Base-by-base conservation (phyloP, 495 filamentous ascomycete species). In the Aspergillus egyptiacus region DNA sequence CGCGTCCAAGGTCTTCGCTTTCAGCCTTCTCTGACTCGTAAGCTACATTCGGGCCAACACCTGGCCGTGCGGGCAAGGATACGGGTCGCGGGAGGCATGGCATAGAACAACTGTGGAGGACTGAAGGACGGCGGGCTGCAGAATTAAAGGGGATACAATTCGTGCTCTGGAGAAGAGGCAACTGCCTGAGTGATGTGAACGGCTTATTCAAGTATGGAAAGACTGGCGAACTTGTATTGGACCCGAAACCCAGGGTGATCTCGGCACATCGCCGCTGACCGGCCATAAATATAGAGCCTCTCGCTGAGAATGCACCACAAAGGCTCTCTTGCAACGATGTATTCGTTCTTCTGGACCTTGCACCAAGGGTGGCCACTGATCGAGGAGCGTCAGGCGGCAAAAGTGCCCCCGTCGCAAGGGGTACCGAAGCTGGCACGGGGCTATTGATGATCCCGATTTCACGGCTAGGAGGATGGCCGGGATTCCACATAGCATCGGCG, bases 401-500 rank as follows among this genome's bases (percentile, higher is more conserved):
- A 31, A 47, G 53, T n/a, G 53, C 53, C 5, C 53, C 53, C 1
- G 53, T 36, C 20, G 24, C 45, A 32, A 34, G 19, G 5, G 24
- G 24, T 11, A 6, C 33, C 13, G 28, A 31, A 9, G 10, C 14
- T 13, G n/a, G 1, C 25, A 32, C 23, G 13, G 7, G 10, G 24
- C 22, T 11, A 0, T 5, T 9, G 10, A 10, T 11, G 11, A 27
- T 20, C 25, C 15, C 17, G 22, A 5, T 9, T 7, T 25, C n/a
- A 15, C 11, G 13, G n/a, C n/a, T 5, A 28, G 1, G 14, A 22
- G 27, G 9, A 22, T 7, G 17, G 10, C 48, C 50, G 22, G 62
- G 58, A 32, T 66, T 62, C 57, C 61, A 64, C 3, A 66, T 61
- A 6, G 44, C 51, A 51, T 65, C 59, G 0, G 63, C 63, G 1